These are phyloP conservation scores for Marasmius tenuissimus DNA, from an alignment of 1,284 basidiomycete species.

Conservation along the genomic window DNA sequence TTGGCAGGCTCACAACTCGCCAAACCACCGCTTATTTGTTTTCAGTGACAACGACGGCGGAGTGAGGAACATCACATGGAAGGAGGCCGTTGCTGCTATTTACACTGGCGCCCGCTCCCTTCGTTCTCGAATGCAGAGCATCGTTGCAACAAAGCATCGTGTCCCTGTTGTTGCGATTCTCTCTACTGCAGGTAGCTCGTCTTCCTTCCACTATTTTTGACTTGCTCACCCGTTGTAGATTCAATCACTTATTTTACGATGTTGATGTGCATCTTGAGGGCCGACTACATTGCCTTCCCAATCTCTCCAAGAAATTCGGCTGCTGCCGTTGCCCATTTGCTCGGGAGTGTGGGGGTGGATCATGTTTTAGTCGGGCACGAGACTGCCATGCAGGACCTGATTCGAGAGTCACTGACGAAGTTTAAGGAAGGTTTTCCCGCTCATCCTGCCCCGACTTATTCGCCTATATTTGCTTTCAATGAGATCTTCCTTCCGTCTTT, in stretches of 20 bases:
- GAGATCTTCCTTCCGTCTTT: slow-evolving; percentile 9
- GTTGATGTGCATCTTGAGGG: slow-evolving; percentile 16
- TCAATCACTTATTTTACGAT: slow-evolving; percentile 18
- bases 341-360: slow-evolving; percentile 4
- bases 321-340: slow-evolving; percentile 19
- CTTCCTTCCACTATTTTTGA: background rate
- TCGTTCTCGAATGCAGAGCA: slow-evolving; percentile 3
- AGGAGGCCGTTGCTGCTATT: slow-evolving; percentile 14
- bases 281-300: slow-evolving; percentile 18
- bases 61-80: slow-evolving; percentile 14
- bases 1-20: slow-evolving; percentile 19
- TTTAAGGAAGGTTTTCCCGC: slow-evolving; percentile 1
- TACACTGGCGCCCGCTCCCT: slow-evolving; percentile 12
- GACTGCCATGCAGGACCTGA: slow-evolving; percentile 18
- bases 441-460: slow-evolving; percentile 4
- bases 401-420: slow-evolving; percentile 8
- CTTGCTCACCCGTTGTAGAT: slow-evolving; percentile 8
- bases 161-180: slow-evolving; percentile 20
- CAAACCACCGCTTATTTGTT: slow-evolving; percentile 16
- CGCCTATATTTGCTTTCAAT: slow-evolving; percentile 13
- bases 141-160: background rate
- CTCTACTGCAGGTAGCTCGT: slow-evolving; percentile 18
- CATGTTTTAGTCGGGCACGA: slow-evolving; percentile 19
- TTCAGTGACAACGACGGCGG: slow-evolving; percentile 10
- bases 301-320: slow-evolving; percentile 26